These are phyloP conservation scores for Ceratocystis harringtonii DNA, from an alignment of 2,329 filamentous ascomycete genomes.

Conservation along the genomic window DNA sequence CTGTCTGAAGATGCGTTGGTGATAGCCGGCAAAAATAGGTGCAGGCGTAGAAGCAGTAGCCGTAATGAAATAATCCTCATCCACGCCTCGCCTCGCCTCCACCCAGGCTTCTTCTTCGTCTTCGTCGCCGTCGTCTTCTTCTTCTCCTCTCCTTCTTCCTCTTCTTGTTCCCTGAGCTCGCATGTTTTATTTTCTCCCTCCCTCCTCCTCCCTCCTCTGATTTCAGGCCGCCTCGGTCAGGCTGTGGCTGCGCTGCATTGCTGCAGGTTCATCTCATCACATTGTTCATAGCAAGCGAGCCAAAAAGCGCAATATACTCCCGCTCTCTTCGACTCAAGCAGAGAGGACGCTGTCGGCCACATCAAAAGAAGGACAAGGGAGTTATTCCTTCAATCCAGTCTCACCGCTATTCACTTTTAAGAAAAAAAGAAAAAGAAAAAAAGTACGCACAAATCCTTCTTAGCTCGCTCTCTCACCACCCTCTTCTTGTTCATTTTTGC, in stretches of 20 bases:
- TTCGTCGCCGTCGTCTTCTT: neutral
- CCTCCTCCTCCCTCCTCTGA: neutral
- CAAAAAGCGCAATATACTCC: neutral
- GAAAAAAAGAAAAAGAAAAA: too few relatives aligned
- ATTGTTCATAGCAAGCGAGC: neutral
- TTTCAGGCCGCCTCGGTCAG: neutral
- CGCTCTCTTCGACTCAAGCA: neutral
- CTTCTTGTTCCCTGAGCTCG: neutral
- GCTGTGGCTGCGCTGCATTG: conserved; percentile 1
- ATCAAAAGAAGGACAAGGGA: too few relatives aligned
- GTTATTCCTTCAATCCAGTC: too few relatives aligned
- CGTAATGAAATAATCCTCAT: neutral
- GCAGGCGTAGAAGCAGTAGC: too few relatives aligned
- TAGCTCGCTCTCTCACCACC: neutral
- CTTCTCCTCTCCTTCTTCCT: neutral
- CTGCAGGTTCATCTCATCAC: neutral
- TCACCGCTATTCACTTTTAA: too few relatives aligned
- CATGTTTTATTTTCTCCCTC: neutral
- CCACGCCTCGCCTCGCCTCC: neutral
- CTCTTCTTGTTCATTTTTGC: neutral
- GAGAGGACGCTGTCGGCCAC: neutral
- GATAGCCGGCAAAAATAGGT: too few relatives aligned
- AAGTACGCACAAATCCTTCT: neutral
- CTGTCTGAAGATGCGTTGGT: too few relatives aligned
- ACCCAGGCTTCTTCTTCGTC: neutral